phyloP scores from a whole-genome alignment of 768 basidiomycete species.

The Imleria badia region DNA sequence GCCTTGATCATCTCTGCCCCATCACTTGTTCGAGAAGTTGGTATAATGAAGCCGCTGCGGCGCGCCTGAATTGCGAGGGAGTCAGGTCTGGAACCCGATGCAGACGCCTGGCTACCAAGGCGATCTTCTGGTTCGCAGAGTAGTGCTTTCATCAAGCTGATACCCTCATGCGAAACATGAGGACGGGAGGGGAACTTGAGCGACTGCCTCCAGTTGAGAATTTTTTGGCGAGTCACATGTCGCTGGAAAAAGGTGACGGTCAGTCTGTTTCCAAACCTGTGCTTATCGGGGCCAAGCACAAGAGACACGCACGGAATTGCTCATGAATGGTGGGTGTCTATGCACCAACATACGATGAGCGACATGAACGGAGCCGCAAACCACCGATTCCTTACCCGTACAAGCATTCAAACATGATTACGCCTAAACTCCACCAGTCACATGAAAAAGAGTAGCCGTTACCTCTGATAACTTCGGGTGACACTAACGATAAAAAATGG shows the following conservation, averaged over 20 bases:
- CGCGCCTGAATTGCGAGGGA: conserved; percentile 73
- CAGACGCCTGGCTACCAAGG: conserved; percentile 71
- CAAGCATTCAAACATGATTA: conserved; percentile 95
- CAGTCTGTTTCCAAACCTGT: conserved; percentile 21
- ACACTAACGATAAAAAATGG: conserved; percentile 54
- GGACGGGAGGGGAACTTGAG: conserved; percentile 86
- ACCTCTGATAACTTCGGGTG: conserved; percentile 85
- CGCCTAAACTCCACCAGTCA: conserved; percentile 98
- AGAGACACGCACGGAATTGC: conserved; percentile 69
- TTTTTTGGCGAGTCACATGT: conserved; percentile 95
- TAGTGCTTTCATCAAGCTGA: conserved; percentile 83
- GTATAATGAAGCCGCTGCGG: conserved; percentile 67
- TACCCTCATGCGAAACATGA: conserved; percentile 81
- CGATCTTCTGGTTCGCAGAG: conserved; percentile 97
- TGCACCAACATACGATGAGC: conserved; percentile 21
- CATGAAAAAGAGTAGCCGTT: conserved; percentile 93
- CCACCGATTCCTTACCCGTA: conserved; percentile 64
- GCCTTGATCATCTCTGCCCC: conserved; percentile 93
- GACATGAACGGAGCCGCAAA: conserved; percentile 26
- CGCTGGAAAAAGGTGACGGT: conserved; percentile 47
- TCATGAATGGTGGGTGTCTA: conserved; percentile 95
- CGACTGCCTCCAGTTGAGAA: conserved; percentile 90
- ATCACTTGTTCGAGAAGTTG: conserved; percentile 58
- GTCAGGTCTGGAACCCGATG: conserved; percentile 72
- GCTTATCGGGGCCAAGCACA: conserved; percentile 19